Evolutionary conservation across 306 rosid species (phyloP).

Genomic region (Cucurbita argyrosperma): DNA sequence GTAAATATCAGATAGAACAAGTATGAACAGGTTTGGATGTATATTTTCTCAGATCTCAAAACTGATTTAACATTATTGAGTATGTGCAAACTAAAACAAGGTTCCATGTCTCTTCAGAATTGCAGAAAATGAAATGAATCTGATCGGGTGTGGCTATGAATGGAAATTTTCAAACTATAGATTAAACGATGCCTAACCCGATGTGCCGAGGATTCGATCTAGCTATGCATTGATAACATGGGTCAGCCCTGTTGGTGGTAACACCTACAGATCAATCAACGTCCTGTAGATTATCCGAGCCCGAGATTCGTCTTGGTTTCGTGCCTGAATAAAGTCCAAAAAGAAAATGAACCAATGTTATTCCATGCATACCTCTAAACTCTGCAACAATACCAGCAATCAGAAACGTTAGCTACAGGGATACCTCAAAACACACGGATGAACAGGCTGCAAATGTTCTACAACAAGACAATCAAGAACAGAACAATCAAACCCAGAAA

Average conservation of each 20-base stretch:
- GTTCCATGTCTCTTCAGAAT: background rate
- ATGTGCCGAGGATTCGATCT: background rate
- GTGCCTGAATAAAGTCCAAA: background rate
- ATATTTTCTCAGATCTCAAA: background rate
- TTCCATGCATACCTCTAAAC: background rate
- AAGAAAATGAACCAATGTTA: background rate
- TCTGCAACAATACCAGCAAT: background rate
- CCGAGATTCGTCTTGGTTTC: background rate
- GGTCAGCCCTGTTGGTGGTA: background rate
- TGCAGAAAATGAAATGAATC: conserved; percentile 1
- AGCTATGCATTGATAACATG: conserved; percentile 1
- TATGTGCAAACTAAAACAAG: background rate
- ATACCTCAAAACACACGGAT: background rate
- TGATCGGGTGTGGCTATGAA: background rate
- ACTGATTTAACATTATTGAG: no score
- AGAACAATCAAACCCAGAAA: background rate
- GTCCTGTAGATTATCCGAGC: background rate
- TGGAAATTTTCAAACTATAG: background rate
- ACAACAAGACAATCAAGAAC: background rate
- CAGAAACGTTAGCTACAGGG: background rate
- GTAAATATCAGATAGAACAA: background rate
- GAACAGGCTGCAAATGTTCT: background rate
- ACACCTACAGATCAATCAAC: background rate
- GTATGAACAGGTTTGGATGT: background rate
- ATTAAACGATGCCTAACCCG: background rate